Conservation (phyloP, 1,284 basidiomycete species). For the Sparassis latifolia region DNA sequence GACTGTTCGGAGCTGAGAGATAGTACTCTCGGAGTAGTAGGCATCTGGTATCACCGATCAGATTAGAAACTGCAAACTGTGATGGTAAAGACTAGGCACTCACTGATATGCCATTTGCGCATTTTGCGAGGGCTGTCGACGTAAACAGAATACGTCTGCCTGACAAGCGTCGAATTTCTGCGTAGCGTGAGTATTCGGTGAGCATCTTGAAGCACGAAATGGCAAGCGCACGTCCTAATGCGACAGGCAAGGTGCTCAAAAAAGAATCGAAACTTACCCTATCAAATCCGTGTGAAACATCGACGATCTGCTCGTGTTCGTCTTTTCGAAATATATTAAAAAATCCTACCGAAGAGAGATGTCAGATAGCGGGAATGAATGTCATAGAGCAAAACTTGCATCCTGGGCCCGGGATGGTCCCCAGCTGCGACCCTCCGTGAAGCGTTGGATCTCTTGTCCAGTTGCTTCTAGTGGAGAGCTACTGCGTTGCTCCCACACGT, state of each 20-base stretch:
- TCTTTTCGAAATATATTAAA: conserved; percentile 34
- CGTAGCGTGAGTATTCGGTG: background rate
- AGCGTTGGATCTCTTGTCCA: conserved; percentile 36
- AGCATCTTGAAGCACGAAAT: background rate
- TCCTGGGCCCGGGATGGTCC: conserved; percentile 30
- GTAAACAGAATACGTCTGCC: conserved; percentile 38
- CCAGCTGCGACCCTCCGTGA: conserved; percentile 34
- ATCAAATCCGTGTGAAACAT: conserved; percentile 18
- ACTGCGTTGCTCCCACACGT: conserved; percentile 41
- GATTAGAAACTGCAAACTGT: background rate
- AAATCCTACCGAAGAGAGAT: conserved; percentile 25
- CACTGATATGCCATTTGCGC: conserved; percentile 39
- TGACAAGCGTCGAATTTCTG: conserved; percentile 30
- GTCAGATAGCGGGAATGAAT: background rate
- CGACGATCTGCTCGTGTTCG: conserved; percentile 22
- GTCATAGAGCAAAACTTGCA: conserved; percentile 19
- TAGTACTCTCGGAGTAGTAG: conserved; percentile 37
- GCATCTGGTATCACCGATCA: conserved; percentile 25
- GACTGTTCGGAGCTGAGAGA: conserved; percentile 49
- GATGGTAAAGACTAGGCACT: conserved; percentile 8
- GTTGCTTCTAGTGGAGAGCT: conserved; percentile 31
- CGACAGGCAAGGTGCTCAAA: too few relatives aligned
- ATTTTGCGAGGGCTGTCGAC: conserved; percentile 26
- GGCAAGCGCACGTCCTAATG: too few relatives aligned
- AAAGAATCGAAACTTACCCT: too few relatives aligned